Percentiles rank a stretch among this genome's conserved stretches.
Evolutionary conservation across 148 eudicot species (phyloP).

Genomic region (Spergularia bocconei): DNA sequence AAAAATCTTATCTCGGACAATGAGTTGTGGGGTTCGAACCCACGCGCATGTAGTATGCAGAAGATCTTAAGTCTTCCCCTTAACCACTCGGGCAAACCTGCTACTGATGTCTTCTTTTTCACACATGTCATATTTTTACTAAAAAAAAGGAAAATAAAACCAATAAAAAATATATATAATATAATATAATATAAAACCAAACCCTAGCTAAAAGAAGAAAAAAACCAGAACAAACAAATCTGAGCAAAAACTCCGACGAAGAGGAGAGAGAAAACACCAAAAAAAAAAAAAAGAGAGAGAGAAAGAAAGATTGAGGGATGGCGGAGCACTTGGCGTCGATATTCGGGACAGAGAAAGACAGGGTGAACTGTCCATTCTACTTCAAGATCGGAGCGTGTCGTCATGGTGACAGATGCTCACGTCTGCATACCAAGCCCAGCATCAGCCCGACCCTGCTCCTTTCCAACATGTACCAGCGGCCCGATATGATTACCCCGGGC

Average conservation of each 20-base stretch:
- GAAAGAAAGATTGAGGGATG: no score
- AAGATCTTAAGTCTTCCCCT: conserved; percentile 45
- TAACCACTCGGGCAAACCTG: conserved; percentile 28
- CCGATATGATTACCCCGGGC: conserved; percentile 82
- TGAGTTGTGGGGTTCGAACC: conserved; percentile 91
- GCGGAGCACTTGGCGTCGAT: conserved; percentile 92
- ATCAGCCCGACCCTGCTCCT: conserved; percentile 69
- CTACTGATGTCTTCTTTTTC: not conserved
- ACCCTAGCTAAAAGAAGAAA: not conserved
- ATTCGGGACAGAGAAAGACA: conserved; percentile 87
- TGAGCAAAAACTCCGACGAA: no score
- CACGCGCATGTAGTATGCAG: conserved; percentile 65
- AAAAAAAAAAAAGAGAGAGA: not conserved
- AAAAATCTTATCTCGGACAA: no score
- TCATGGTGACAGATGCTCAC: conserved; percentile 77
- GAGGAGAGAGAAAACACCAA: not conserved
- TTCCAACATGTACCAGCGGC: conserved; percentile 85
- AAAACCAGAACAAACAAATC: not conserved
- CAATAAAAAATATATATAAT: not conserved
- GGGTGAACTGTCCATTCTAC: conserved; percentile 87
- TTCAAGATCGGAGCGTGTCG: conserved; percentile 92
- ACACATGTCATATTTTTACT: no score
- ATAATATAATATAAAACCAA: no score
- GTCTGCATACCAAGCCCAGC: conserved; percentile 78
- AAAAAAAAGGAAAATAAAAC: not conserved